Evolutionary conservation across 2,329 filamentous ascomycete species (phyloP).

Genomic region (Diatrype stigma): DNA sequence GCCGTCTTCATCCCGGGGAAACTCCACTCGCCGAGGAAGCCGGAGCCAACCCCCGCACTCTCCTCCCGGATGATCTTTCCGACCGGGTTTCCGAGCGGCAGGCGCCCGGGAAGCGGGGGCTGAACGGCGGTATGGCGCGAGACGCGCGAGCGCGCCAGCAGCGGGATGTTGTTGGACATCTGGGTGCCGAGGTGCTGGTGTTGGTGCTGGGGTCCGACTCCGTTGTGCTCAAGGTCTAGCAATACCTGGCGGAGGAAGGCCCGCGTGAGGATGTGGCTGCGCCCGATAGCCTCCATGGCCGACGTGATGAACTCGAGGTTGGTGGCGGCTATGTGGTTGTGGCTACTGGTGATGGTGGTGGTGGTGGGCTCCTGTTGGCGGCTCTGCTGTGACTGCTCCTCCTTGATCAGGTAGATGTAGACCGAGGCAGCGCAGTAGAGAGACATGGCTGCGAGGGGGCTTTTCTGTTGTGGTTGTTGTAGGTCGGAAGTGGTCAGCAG

Average conservation of each 20-base stretch:
- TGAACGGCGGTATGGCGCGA: slow-evolving; percentile 37
- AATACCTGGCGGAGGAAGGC: slow-evolving; percentile 83
- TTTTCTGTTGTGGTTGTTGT: slow-evolving; percentile 51
- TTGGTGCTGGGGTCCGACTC: slow-evolving; percentile 33
- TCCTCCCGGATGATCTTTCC: slow-evolving; percentile 16
- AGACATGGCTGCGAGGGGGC: slow-evolving; percentile 75
- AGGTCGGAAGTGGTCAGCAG: slow-evolving; percentile 4
- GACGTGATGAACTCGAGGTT: slow-evolving; percentile 72
- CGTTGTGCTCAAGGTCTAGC: slow-evolving; percentile 66
- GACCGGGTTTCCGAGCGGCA: slow-evolving; percentile 34
- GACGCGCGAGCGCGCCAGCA: slow-evolving; percentile 42
- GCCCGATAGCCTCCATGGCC: slow-evolving; percentile 73
- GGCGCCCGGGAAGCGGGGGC: slow-evolving; percentile 40
- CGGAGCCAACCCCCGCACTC: slow-evolving; percentile 1
- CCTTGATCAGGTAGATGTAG: slow-evolving; percentile 66
- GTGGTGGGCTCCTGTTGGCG: not conserved
- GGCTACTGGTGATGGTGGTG: no score
- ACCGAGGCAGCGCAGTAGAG: slow-evolving; percentile 82
- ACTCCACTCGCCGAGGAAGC: not conserved
- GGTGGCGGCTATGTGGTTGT: slow-evolving; percentile 39
- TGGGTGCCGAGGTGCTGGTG: slow-evolving; percentile 21
- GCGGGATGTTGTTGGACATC: slow-evolving; percentile 37
- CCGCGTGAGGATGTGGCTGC: slow-evolving; percentile 69
- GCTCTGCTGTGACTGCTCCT: slow-evolving; percentile 19
- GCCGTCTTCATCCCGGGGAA: not conserved